These are phyloP conservation scores for Pleurotus ostreatus DNA, from an alignment of 768 basidiomycete genomes.

Conservation along the genomic window DNA sequence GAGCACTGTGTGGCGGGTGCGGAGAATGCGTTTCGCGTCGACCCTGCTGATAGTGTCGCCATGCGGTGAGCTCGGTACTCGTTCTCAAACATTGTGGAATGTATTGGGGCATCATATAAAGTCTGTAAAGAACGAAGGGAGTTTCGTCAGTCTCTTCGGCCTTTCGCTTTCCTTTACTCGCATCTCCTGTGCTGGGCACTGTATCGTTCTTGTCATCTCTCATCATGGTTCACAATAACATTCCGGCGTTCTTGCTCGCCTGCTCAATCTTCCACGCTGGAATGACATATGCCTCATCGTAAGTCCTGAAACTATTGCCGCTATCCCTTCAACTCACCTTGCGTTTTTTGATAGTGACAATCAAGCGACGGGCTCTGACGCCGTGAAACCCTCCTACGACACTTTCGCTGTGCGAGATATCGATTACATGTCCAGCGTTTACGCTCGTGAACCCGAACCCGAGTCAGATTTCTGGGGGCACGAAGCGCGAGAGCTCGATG, in stretches of 20 bases:
- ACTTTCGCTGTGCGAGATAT: background rate
- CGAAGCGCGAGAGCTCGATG: background rate
- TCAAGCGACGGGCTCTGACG: background rate
- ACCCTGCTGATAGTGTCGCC: too few species aligned
- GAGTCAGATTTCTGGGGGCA: background rate
- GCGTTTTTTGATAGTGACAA: background rate
- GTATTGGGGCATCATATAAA: too few species aligned
- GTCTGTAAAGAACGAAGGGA: too few species aligned
- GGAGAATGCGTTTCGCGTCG: too few species aligned
- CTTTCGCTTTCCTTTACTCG: too few species aligned
- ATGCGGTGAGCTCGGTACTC: too few species aligned
- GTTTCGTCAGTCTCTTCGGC: too few species aligned
- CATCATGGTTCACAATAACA: background rate
- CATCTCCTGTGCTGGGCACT: too few species aligned
- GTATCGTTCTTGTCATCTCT: too few species aligned
- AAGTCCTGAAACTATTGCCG: background rate
- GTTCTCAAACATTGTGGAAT: too few species aligned
- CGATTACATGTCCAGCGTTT: too few species aligned
- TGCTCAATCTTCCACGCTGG: background rate
- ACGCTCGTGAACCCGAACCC: background rate
- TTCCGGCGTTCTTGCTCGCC: background rate
- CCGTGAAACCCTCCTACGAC: background rate
- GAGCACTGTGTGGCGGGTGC: too few species aligned
- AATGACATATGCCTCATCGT: background rate
- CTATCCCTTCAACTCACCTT: background rate